These are phyloP conservation scores for Boeremia exigua DNA, from an alignment of 2,329 filamentous ascomycete species.

Conservation along the genomic window DNA sequence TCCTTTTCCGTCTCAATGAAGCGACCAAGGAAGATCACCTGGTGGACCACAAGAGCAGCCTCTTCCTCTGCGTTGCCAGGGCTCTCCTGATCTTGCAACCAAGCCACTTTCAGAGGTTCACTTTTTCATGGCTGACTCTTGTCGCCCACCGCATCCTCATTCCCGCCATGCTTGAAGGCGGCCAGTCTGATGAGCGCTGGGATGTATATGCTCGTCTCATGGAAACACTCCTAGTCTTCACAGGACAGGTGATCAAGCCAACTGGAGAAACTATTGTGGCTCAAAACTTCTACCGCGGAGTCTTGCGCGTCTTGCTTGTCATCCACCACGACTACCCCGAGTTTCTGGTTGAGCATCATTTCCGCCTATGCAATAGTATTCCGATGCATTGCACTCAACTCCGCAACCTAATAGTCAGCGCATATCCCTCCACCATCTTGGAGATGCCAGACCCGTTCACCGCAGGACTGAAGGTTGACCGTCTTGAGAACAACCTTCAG, in stretches of 20 bases:
- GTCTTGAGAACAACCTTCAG: constrained; percentile 74
- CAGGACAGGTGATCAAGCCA: constrained; percentile 80
- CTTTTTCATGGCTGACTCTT: constrained; percentile 83
- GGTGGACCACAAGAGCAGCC: constrained; percentile 66
- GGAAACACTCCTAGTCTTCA: constrained; percentile 72
- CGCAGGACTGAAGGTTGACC: constrained; percentile 76
- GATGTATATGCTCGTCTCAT: constrained; percentile 74
- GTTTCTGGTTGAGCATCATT: constrained; percentile 87
- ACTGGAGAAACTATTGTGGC: constrained; percentile 71
- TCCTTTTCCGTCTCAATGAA: constrained; percentile 77
- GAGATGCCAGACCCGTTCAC: constrained; percentile 78
- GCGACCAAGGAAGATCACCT: constrained; percentile 55
- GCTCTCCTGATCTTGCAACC: constrained; percentile 79
- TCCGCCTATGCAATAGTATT: constrained; percentile 79
- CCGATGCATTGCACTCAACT: constrained; percentile 85
- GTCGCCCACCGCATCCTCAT: constrained; percentile 86
- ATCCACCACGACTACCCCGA: constrained; percentile 95
- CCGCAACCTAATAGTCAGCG: constrained; percentile 85
- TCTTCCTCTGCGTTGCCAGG: constrained; percentile 74
- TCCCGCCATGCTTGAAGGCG: constrained; percentile 73
- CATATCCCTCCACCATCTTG: constrained; percentile 71
- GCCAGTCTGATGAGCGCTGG: constrained; percentile 70
- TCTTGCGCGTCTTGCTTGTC: constrained; percentile 80
- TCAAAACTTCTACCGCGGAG: constrained; percentile 84
- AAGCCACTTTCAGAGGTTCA: constrained; percentile 77